A percentile compares a stretch with the other conserved stretches of the same genome.
phyloP scores from a whole-genome alignment of 192 early-diverging fungal species.

The Linderina pennispora region DNA sequence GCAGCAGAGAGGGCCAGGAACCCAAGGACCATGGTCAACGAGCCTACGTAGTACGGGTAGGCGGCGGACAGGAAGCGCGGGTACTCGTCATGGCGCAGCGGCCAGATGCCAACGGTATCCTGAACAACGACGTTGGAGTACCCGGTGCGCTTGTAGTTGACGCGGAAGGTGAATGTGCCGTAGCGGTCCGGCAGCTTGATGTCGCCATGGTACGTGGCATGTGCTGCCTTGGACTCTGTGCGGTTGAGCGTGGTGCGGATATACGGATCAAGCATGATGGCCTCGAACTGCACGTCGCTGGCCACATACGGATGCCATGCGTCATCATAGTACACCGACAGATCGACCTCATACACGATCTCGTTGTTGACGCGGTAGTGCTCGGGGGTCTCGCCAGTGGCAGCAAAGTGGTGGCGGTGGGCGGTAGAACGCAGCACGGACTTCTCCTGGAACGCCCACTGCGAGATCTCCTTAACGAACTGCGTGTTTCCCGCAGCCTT shows the following conservation, averaged over 20 bases:
- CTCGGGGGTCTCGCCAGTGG: constrained; percentile 64
- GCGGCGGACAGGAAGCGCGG: constrained; percentile 86
- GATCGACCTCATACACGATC: constrained; percentile 78
- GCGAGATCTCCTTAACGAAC: constrained; percentile 67
- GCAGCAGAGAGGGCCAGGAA: constrained; percentile 77
- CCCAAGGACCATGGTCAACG: constrained; percentile 76
- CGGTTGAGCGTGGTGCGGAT: constrained; percentile 67
- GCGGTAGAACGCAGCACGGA: constrained; percentile 55
- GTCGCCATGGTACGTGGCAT: constrained; percentile 38
- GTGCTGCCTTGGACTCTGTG: not conserved
- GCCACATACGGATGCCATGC: constrained; percentile 76
- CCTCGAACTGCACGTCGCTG: constrained; percentile 79
- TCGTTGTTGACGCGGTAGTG: constrained; percentile 90
- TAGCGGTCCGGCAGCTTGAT: constrained; percentile 88
- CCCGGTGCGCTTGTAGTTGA: constrained; percentile 89
- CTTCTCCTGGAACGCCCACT: constrained; percentile 94
- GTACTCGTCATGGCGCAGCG: constrained; percentile 94
- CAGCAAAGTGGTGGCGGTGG: constrained; percentile 52
- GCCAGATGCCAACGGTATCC: constrained; percentile 80
- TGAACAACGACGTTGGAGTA: constrained; percentile 63
- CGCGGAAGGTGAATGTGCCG: constrained; percentile 95
- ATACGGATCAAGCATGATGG: constrained; percentile 97
- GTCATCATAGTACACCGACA: constrained; percentile 72
- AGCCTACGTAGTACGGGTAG: constrained; percentile 91
- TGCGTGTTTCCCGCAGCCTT: constrained; percentile 54